Conservation (phyloP, 1,284 basidiomycete species). For the Ustilago sp. region DNA sequence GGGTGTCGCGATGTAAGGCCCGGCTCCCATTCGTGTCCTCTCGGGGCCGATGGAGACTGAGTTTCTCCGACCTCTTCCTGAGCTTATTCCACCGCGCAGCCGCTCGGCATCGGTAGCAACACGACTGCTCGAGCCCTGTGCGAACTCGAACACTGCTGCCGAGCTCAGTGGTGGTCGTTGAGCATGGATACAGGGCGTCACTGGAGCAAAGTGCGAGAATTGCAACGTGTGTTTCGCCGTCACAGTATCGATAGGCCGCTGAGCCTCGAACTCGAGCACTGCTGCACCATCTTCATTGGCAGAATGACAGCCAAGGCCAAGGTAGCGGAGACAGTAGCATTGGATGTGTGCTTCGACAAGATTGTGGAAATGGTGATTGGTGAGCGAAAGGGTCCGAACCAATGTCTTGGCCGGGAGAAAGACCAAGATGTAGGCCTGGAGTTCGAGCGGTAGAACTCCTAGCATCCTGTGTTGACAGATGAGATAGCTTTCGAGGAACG, state of each 20-base stretch:
- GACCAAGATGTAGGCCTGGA: constrained; percentile 54
- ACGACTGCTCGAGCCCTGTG: constrained; percentile 19
- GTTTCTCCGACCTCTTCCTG: constrained; percentile 20
- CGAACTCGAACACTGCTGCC: constrained; percentile 37
- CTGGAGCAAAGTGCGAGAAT: constrained; percentile 52
- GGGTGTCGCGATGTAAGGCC: constrained; percentile 21
- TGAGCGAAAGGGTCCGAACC: constrained; percentile 42
- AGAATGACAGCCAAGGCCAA: constrained; percentile 29
- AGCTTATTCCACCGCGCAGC: constrained; percentile 11
- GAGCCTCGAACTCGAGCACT: constrained; percentile 55
- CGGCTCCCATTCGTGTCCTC: constrained; percentile 4
- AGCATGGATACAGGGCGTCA: constrained; percentile 11
- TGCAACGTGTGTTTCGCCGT: constrained; percentile 56
- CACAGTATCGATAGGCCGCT: constrained; percentile 60
- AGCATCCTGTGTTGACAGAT: constrained; percentile 27
- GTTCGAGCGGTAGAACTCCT: constrained; percentile 35
- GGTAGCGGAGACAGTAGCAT: constrained; percentile 40
- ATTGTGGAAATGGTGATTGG: constrained; percentile 47
- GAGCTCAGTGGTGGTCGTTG: constrained; percentile 16
- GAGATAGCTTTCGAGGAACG: neutral
- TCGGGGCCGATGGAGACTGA: constrained; percentile 29
- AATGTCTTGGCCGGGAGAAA: constrained; percentile 42
- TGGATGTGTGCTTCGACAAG: constrained; percentile 51
- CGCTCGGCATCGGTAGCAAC: constrained; percentile 30
- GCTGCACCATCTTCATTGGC: constrained; percentile 16